phyloP scores from a whole-genome alignment of 805 yeast genomes.

The Zygoascus biomembranicola region DNA sequence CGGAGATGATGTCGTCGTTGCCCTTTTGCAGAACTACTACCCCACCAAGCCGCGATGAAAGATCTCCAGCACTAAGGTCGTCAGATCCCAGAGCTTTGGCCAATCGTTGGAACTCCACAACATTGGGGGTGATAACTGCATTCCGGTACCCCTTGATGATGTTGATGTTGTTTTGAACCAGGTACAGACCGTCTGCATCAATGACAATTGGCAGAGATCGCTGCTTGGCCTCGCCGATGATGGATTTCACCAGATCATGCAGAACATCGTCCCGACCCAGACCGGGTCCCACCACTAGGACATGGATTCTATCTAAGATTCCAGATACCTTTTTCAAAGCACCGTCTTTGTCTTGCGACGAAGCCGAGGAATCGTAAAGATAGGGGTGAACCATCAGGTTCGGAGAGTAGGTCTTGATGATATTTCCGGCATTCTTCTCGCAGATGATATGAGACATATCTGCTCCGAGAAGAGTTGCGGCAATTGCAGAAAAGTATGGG shows the following conservation, averaged over 20 bases:
- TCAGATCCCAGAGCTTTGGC: slow-evolving; percentile 38
- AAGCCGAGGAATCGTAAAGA: slow-evolving; percentile 41
- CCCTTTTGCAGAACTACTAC: slow-evolving; percentile 74
- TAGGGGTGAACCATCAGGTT: slow-evolving; percentile 96
- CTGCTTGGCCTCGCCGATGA: slow-evolving; percentile 49
- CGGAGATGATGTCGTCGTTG: slow-evolving; percentile 50
- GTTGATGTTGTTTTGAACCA: slow-evolving; percentile 51
- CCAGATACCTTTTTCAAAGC: slow-evolving; percentile 49
- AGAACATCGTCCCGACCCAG: slow-evolving; percentile 73
- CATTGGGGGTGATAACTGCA: slow-evolving; percentile 82
- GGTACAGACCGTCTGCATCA: slow-evolving; percentile 83
- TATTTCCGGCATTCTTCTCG: slow-evolving; percentile 65
- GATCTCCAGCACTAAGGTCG: slow-evolving; percentile 13
- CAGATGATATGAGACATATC: slow-evolving; percentile 90
- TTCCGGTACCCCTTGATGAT: slow-evolving; percentile 46
- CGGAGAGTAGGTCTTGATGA: slow-evolving; percentile 83
- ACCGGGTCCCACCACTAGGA: slow-evolving; percentile 88
- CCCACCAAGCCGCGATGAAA: slow-evolving; percentile 47
- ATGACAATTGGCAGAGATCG: slow-evolving; percentile 63
- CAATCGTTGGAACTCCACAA: slow-evolving; percentile 71
- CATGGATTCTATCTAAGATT: slow-evolving; percentile 62
- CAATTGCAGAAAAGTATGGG: slow-evolving; percentile 82
- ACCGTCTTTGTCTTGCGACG: slow-evolving; percentile 16
- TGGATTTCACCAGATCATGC: slow-evolving; percentile 49
- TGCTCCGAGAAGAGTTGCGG: slow-evolving; percentile 77